Base-by-base conservation (phyloP, 257 asterid genomes). In the Salvia hispanica region DNA sequence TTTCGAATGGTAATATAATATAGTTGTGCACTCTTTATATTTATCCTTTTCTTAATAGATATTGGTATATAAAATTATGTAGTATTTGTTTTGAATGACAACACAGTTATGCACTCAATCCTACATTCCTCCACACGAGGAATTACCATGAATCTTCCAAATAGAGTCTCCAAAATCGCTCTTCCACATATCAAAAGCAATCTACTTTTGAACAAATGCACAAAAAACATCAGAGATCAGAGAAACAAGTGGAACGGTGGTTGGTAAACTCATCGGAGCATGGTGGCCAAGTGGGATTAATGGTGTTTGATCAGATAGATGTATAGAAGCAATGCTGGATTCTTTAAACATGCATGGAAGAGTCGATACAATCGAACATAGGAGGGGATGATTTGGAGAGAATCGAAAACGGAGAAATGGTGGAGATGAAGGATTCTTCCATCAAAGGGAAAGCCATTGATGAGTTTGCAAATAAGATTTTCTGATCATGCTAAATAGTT, bases 311-410 rank as follows among this genome's bases (percentile, higher is more conserved):
- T 21, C 25, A 88, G 69, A 83, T 82, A n/a, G n/a, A n/a, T n/a
- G 95, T 88, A 88, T 28, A 62, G 95, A 12, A 77, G 83, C 76
- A 81, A 78, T 3, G 92, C 92, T 0, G 92, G 95, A 7, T 85
- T 88, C 79, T 85, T 88, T 43, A 33, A 69, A 69, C 31, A 60
- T n/a, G n/a, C 12, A 70, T 83, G 83, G 79, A 85, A 50, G 90
- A 88, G 25, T 55, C 85, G 0, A 88, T 85, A 5, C 80, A 72
- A 58, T 58, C 77, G 7, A 79, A 74, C 31, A 36, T 85, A 79
- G 50, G 13, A 0, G 84, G 80, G 54, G 57, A 62, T 2, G 86
- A 86, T 4, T 21, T 9, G 12, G 72, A 44, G 14, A 81, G 72
- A 14, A 78, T 87, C 56, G 93, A 85, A 59, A 80, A 75, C 12